A percentile compares a stretch with the other conserved stretches of the same genome.
Evolutionary conservation across 1,284 basidiomycete genomes (phyloP).

Genomic region (Laetiporus sulphureus): DNA sequence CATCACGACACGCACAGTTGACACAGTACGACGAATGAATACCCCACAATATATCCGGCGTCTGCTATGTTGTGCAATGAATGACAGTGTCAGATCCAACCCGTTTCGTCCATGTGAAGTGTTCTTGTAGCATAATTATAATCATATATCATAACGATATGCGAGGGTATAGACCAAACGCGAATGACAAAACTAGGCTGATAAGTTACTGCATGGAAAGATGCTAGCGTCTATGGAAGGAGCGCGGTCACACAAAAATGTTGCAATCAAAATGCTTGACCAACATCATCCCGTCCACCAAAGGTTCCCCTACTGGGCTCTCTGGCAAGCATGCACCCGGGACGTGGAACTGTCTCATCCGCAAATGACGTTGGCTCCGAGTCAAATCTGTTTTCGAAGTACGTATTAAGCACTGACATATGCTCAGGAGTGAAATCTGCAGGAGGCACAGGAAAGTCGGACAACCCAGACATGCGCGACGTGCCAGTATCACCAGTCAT

Average conservation of each 20-base stretch:
- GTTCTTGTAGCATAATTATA: background rate
- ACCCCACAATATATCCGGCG: background rate
- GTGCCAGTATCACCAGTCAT: conserved; percentile 51
- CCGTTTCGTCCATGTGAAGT: background rate
- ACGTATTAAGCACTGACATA: conserved; percentile 17
- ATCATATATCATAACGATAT: background rate
- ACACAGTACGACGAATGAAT: conserved; percentile 34
- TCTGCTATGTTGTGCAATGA: no score
- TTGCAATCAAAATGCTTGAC: conserved; percentile 19
- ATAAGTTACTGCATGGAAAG: background rate
- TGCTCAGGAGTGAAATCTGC: conserved; percentile 17
- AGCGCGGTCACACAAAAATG: no score
- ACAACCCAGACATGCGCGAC: conserved; percentile 65
- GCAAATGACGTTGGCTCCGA: no score
- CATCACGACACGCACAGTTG: conserved; percentile 24
- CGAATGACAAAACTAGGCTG: background rate
- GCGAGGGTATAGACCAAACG: background rate
- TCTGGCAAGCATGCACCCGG: conserved; percentile 16
- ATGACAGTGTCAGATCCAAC: no score
- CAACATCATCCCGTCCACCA: conserved; percentile 19
- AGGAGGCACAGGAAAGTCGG: conserved; percentile 66
- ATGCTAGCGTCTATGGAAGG: no score
- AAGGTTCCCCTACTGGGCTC: conserved; percentile 23
- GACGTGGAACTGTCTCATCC: no score
- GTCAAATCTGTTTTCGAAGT: conserved; percentile 15